Percentiles rank a stretch among this genome's conserved stretches.
phyloP scores from a whole-genome alignment of 139 green algal species.

The Yamagishiella unicocca region DNA sequence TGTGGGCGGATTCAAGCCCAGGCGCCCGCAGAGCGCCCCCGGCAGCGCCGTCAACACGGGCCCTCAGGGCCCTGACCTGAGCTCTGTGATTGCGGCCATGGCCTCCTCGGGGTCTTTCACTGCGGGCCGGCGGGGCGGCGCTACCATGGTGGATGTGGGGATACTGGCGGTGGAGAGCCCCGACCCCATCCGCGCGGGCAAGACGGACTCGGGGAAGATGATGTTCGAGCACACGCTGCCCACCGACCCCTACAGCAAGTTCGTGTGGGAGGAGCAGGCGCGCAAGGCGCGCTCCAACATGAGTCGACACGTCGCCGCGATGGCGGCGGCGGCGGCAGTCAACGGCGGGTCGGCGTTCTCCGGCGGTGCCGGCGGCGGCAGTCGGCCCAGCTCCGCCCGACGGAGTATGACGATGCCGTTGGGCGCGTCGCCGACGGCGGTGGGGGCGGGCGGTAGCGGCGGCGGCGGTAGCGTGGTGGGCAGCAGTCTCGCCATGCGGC shows the following conservation, averaged over 20 bases:
- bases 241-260: slow-evolving; percentile 35
- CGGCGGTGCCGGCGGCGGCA: not conserved
- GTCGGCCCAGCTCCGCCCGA: slow-evolving; percentile 7
- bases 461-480: not conserved
- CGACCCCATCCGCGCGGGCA: not conserved
- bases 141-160: not conserved
- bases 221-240: slow-evolving; percentile 49
- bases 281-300: slow-evolving; percentile 30
- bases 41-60: not conserved
- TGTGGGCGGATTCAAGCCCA: slow-evolving; percentile 17
- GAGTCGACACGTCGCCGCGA: not conserved
- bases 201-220: slow-evolving; percentile 10
- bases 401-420: too few relatives aligned
- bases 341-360: not conserved
- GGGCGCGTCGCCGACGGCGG: not conserved
- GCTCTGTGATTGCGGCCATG: not conserved
- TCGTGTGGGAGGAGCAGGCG: slow-evolving; percentile 43
- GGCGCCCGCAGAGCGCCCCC: slow-evolving; percentile 35
- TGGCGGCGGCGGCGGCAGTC: not conserved
- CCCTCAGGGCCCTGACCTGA: not conserved
- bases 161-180: not conserved
- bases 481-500: not conserved
- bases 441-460: not conserved
- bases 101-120: not conserved
- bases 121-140: not conserved